Evolutionary conservation across 208 protist species (phyloP).

Genomic region (Balamuthia mandrillaris): DNA sequence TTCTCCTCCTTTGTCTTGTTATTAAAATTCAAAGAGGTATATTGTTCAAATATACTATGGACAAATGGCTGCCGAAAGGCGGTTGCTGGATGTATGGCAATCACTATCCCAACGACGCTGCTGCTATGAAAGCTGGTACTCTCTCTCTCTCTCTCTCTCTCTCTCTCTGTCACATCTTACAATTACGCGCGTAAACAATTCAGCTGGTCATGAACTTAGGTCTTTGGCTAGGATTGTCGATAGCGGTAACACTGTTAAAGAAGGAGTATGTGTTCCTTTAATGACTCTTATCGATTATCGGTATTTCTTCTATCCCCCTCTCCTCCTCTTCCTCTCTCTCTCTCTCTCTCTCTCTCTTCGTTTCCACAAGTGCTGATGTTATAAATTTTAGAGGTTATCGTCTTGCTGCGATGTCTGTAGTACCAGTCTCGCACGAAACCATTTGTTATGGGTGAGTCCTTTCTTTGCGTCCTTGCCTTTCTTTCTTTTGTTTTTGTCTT

Average conservation of each 20-base stretch:
- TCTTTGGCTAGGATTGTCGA: slow-evolving; percentile 2
- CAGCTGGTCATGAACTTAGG: slow-evolving; percentile 4
- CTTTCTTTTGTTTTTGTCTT: too few relatives aligned
- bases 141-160: background rate
- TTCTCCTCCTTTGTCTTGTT: background rate
- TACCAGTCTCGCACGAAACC: too few relatives aligned
- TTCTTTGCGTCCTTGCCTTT: too few relatives aligned
- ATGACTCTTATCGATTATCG: too few relatives aligned
- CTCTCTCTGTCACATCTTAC: background rate
- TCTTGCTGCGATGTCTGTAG: too few relatives aligned
- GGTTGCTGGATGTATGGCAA: slow-evolving; percentile 42
- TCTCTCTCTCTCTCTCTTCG: too few relatives aligned
- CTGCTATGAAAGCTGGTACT: slow-evolving; percentile 22
- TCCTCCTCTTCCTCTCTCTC: too few relatives aligned
- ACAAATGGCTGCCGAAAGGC: background rate
- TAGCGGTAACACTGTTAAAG: background rate
- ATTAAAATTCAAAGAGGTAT: slow-evolving; percentile 18
- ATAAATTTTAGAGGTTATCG: too few relatives aligned
- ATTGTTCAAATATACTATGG: background rate
- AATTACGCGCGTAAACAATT: too few relatives aligned
- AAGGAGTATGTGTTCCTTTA: slow-evolving; percentile 11
- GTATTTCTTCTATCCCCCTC: too few relatives aligned
- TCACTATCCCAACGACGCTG: background rate
- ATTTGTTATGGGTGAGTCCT: too few relatives aligned
- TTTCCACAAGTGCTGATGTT: too few relatives aligned